Base-by-base conservation (phyloP, 352 stramenopile genomes). In the Elongisporangium prolatum region DNA sequence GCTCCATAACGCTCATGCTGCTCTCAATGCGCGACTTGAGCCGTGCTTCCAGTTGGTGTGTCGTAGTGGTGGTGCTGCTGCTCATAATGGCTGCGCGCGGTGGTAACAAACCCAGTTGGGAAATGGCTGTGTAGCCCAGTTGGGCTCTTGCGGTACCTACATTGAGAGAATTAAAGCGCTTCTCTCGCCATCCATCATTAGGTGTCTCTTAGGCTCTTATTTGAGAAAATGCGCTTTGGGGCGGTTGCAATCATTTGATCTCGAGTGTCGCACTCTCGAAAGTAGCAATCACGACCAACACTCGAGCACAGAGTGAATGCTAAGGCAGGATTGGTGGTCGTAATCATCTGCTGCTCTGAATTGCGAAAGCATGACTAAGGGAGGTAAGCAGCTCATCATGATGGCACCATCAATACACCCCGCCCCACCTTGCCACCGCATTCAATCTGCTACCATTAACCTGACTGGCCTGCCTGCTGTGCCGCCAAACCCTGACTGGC, bases 1-100 rank as follows among this genome's bases (percentile, higher is more conserved):
- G 65, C 54, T 69, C 63, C 24, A 72, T 44, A 13, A 13, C 9
- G 34, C 5, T 44, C 34, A 7, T 44, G 34, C 34, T 44, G 34
- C 34, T 44, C 10, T 44, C 34, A 17, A 11, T 11, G 1, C 34
- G 34, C 9, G 34, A 17, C 34, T 44, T 44, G 34, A 44, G 34
- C 34, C 34, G 34, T 13, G 34, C 34, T 44, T 44, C 34, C 34
- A 17, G 34, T 17, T 44, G 34, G 10, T 2, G 14, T 11, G 34
- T 17, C 10, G 34, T 44, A 7, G 14, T 44, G 34, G 34, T 17
- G 34, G 34, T 44, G 34, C 34, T 44, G 28, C 2, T 38, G 9
- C 34, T 44, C 34, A 44, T 38, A 10, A 3, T 44, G 34, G 34
- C 10, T 16, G 6, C 28, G 3, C 6, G 28, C 13, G 28, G 28